phyloP scores from a whole-genome alignment of 2,329 filamentous ascomycete genomes.

The Aureobasidium sp. region DNA sequence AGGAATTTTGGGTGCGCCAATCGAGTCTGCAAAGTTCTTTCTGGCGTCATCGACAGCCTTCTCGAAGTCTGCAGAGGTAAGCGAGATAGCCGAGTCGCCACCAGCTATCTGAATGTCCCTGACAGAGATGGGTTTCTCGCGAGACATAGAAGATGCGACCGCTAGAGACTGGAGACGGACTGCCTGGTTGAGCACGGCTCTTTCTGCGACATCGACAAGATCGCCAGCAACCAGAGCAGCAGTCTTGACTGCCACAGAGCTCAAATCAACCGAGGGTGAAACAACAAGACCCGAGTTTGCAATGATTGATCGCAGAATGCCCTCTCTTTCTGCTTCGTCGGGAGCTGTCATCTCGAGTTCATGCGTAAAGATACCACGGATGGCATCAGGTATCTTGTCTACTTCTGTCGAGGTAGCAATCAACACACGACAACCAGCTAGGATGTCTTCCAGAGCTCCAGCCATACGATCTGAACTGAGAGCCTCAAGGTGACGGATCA shows the following conservation, averaged over 20 bases:
- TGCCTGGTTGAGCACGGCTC: constrained; percentile 69
- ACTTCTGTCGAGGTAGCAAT: constrained; percentile 93
- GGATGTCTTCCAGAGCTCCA: constrained; percentile 71
- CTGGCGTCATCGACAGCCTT: constrained; percentile 88
- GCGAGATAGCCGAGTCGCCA: constrained; percentile 65
- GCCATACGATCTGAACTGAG: constrained; percentile 87
- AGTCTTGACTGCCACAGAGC: constrained; percentile 83
- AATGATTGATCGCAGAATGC: constrained; percentile 72
- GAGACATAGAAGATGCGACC: constrained; percentile 31
- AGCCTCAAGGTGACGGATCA: constrained; percentile 87
- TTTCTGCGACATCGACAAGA: constrained; percentile 85
- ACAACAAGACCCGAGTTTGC: constrained; percentile 67
- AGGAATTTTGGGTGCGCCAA: constrained; percentile 94
- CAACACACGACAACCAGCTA: constrained; percentile 71
- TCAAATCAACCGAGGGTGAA: constrained; percentile 74
- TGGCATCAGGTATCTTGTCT: constrained; percentile 84
- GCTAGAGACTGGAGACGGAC: constrained; percentile 69
- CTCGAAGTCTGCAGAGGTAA: constrained; percentile 80
- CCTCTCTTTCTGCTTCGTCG: constrained; percentile 85
- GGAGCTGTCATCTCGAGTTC: constrained; percentile 90
- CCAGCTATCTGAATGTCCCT: constrained; percentile 85
- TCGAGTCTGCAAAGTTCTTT: constrained; percentile 96
- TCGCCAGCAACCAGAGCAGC: constrained; percentile 92
- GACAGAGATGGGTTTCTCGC: constrained; percentile 40
- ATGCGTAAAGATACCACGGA: constrained; percentile 87